Base-by-base conservation (phyloP, 768 basidiomycete genomes). In the Cyclocybe cylindracea region DNA sequence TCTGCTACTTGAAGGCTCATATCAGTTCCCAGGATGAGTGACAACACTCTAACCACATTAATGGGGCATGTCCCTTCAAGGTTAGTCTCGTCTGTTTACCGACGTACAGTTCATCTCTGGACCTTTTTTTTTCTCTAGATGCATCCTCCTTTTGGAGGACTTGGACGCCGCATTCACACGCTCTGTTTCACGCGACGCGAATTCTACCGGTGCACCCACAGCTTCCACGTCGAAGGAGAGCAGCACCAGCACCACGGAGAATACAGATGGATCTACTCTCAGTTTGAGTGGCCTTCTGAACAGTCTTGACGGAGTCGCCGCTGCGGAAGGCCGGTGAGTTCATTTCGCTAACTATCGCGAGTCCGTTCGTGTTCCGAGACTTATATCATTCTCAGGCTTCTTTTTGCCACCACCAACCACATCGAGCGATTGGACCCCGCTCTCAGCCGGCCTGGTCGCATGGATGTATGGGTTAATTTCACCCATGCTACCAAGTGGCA, bases 401-500 rank as follows among this genome's bases (percentile, higher is more conserved):
- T 95, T 8, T 94, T 95, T 68, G 93, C 92, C 47, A 94, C 91
- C 6, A 94, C 91, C 10, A 97, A 97, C 71, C 94, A 96, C 65
- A 91, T 94, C 60, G 92, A 96, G 64, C 86, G 91, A 41, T 79
- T 97, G 33, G 94, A 97, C 68, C 92, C 88, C 44, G 91, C 92
- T 4, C 78, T 95, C 34, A 89, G 85, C 66, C 83, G 91, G 16
- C 89, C 93, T 29, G 94, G 94, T 51, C 88, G 90, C 41, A 91
- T 92, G 89, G 92, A 93, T 61, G 86, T 95, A 11, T 93, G 91
- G 91, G 80, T 94, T 37, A 91, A 92, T 73, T 94, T 94, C 70
- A 86, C 87, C 46, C 86, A 94, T 62, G 91, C 91, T 5, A 91
- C 89, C 7, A 93, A 91, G 67, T 93, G 89, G 89, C 91, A 94